These are phyloP conservation scores for Phlebiopsis flavidoalba DNA, from an alignment of 768 basidiomycete genomes.

Conservation along the genomic window DNA sequence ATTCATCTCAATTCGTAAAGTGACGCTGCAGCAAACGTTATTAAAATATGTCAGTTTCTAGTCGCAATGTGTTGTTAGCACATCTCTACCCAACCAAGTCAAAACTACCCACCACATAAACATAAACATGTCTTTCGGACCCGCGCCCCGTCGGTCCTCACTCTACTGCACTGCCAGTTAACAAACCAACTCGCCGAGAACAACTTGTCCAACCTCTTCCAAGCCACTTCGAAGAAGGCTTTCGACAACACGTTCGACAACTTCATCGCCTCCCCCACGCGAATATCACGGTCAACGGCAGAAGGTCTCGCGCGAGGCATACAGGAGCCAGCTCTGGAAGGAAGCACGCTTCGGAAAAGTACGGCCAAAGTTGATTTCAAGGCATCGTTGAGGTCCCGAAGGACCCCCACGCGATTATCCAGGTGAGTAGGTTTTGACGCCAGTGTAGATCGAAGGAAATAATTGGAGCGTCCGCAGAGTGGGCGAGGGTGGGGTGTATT, in stretches of 20 bases:
- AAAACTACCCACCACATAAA: too few species aligned
- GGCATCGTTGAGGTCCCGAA: conserved; percentile 3
- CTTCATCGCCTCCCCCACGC: conserved; percentile 33
- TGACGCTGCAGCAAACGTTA: too few species aligned
- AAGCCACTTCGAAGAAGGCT: conserved; percentile 6
- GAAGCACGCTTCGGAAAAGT: not conserved
- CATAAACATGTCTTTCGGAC: too few species aligned
- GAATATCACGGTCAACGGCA: conserved; percentile 38
- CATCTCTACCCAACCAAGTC: too few species aligned
- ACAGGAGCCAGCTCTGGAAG: conserved; percentile 32
- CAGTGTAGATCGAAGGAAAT: not conserved
- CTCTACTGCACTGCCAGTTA: too few species aligned
- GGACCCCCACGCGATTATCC: not conserved
- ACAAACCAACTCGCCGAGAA: too few species aligned
- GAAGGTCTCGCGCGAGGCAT: conserved; percentile 32
- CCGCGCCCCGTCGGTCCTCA: too few species aligned
- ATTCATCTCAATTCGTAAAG: too few species aligned
- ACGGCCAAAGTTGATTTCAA: conserved; percentile 1
- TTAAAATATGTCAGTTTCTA: too few species aligned
- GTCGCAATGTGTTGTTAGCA: too few species aligned
- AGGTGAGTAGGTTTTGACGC: not conserved
- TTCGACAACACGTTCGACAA: conserved; percentile 36
- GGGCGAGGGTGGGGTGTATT: conserved; percentile 18
- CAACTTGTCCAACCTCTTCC: too few species aligned
- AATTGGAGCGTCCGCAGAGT: conserved; percentile 4